Evolutionary conservation across 176 grass and related monocot genomes (phyloP).

Genomic region (Canna indica): DNA sequence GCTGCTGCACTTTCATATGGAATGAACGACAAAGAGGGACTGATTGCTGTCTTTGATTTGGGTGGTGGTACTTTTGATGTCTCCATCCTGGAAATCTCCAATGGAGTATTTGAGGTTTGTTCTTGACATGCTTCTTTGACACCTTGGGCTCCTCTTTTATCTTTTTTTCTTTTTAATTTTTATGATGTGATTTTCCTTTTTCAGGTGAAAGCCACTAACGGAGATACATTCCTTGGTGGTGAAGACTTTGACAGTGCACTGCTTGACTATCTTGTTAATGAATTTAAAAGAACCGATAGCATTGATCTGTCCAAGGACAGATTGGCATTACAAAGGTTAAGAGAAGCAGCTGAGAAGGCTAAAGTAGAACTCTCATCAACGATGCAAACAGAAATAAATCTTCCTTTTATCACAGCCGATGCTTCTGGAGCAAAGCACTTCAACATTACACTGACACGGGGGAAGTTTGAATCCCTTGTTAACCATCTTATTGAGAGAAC

Average conservation of each 20-base stretch:
- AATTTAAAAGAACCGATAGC: slow-evolving; percentile 84
- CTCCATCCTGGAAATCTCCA: slow-evolving; percentile 30
- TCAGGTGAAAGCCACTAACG: slow-evolving; percentile 97
- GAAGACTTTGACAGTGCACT: slow-evolving; percentile 86
- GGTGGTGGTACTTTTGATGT: slow-evolving; percentile 99
- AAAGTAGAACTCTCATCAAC: slow-evolving; percentile 97
- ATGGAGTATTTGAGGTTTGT: slow-evolving; percentile 93
- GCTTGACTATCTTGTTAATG: slow-evolving; percentile 75
- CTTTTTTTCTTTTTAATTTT: neutral
- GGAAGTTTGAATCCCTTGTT: slow-evolving; percentile 82
- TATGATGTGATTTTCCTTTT: slow-evolving; percentile 14
- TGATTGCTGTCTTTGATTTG: slow-evolving; percentile 97
- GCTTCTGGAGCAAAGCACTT: slow-evolving; percentile 88
- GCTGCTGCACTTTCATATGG: slow-evolving; percentile 94
- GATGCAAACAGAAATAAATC: slow-evolving; percentile 82
- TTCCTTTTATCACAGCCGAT: slow-evolving; percentile 94
- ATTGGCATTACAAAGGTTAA: slow-evolving; percentile 82
- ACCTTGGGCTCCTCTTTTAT: neutral
- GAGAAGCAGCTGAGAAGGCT: slow-evolving; percentile 97
- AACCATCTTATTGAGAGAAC: slow-evolving; percentile 76
- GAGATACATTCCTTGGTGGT: slow-evolving; percentile 97
- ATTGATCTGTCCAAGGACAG: slow-evolving; percentile 86
- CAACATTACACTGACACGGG: slow-evolving; percentile 83
- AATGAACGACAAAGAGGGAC: slow-evolving; percentile 99
- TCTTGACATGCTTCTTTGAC: neutral